Evolutionary conservation across 2,329 filamentous ascomycete genomes (phyloP).

Genomic region (Epichloe sibirici): DNA sequence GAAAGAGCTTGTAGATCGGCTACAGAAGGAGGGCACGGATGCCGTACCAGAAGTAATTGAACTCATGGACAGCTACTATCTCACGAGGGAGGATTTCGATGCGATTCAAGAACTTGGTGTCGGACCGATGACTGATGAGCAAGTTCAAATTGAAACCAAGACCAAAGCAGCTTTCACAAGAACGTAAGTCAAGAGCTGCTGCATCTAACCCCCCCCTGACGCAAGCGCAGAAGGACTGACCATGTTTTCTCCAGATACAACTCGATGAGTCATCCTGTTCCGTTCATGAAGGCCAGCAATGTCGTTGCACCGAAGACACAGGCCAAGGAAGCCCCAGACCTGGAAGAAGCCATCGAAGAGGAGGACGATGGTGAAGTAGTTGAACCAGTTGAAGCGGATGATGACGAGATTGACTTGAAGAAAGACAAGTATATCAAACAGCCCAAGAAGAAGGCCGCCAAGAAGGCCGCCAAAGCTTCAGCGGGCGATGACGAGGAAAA

Average conservation of each 20-base stretch:
- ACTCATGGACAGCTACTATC: constrained; percentile 92
- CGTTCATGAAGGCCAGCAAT: constrained; percentile 88
- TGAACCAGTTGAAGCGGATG: constrained; percentile 47
- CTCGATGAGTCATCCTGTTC: constrained; percentile 69
- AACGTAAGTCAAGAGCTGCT: constrained; percentile 43
- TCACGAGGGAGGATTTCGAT: constrained; percentile 92
- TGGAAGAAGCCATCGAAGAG: constrained; percentile 93
- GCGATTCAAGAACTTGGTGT: constrained; percentile 84
- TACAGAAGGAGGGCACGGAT: constrained; percentile 72
- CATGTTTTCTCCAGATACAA: constrained; percentile 56
- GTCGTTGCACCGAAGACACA: constrained; percentile 60
- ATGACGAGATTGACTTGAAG: constrained; percentile 69
- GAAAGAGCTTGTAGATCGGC: constrained; percentile 61
- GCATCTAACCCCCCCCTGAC: neutral
- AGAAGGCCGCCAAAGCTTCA: constrained; percentile 32
- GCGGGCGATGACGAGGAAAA: constrained; percentile 40
- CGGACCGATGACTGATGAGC: constrained; percentile 66
- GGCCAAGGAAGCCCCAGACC: constrained; percentile 69
- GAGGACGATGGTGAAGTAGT: constrained; percentile 62
- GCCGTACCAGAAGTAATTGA: constrained; percentile 74
- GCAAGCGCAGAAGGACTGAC: constrained; percentile 2
- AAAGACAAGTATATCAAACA: constrained; percentile 95
- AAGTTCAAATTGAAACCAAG: constrained; percentile 67
- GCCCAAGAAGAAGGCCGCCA: constrained; percentile 57
- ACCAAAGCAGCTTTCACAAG: constrained; percentile 85